Conservation (phyloP, 164 flowering plant species). For the Brasenia schreberi region DNA sequence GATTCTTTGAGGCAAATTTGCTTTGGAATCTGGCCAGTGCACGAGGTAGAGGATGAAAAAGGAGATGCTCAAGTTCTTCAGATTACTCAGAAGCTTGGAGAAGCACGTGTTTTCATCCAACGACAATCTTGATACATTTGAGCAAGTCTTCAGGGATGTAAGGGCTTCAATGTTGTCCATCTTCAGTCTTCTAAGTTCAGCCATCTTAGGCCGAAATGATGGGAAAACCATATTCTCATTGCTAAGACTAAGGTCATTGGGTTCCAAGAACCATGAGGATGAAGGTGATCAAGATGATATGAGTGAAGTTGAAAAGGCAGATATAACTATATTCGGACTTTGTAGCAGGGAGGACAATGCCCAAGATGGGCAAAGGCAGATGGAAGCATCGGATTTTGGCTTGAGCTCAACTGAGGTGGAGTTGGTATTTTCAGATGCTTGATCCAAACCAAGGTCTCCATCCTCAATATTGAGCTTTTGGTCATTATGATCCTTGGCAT, state of each 20-base stretch:
- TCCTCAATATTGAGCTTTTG: neutral
- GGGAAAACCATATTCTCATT: constrained; percentile 20
- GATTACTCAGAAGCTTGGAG: constrained; percentile 14
- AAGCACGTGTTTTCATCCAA: neutral
- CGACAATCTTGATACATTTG: constrained; percentile 6
- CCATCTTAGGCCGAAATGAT: constrained; percentile 13
- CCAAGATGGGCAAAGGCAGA: constrained; percentile 1
- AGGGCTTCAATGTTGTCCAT: constrained; percentile 13
- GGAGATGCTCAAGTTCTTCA: constrained; percentile 15
- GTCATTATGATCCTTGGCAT: neutral
- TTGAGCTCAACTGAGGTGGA: neutral
- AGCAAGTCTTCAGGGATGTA: constrained; percentile 25
- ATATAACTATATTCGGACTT: constrained; percentile 11
- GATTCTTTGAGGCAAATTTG: constrained; percentile 21
- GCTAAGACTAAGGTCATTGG: constrained; percentile 5
- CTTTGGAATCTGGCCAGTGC: constrained; percentile 6
- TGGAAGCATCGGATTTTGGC: neutral
- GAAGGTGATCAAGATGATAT: constrained; percentile 8
- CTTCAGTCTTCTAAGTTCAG: constrained; percentile 21
- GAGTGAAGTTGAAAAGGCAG: constrained; percentile 27
- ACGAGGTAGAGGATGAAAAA: constrained; percentile 23
- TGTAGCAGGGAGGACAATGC: constrained; percentile 10
- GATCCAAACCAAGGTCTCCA: neutral
- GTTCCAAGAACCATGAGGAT: constrained; percentile 13
- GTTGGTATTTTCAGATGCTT: neutral